These are phyloP conservation scores for Gynandropsis gynandra DNA, from an alignment of 345 rosid species.

Conservation along the genomic window DNA sequence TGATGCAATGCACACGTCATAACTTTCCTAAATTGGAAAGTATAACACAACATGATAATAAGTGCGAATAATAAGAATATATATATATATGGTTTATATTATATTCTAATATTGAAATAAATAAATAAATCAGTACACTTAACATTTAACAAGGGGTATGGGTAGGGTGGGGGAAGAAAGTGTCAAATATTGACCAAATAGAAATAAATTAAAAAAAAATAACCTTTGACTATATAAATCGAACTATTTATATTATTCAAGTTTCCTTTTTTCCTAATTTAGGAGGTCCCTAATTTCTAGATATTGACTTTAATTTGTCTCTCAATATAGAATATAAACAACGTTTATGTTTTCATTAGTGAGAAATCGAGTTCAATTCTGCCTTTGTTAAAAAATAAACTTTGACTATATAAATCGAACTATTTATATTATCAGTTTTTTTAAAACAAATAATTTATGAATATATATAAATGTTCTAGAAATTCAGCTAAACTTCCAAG, in stretches of 20 bases:
- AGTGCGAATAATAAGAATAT: too few species aligned
- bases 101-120: too few species aligned
- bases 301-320: constrained; percentile 4
- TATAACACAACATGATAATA: too few species aligned
- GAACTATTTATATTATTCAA: background rate
- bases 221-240: constrained; percentile 25
- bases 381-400: constrained; percentile 12
- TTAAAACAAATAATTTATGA: background rate
- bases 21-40: too few species aligned
- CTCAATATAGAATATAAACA: background rate
- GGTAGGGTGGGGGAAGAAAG: constrained; percentile 20
- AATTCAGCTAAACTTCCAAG: background rate
- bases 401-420: constrained; percentile 24
- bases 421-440: background rate
- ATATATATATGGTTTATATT: too few species aligned
- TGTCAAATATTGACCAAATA: constrained; percentile 26
- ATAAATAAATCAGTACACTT: constrained; percentile 22
- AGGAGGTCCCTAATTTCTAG: constrained; percentile 17
- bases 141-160: constrained; percentile 34
- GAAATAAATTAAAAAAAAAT: constrained; percentile 19
- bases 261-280: constrained; percentile 2
- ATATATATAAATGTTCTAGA: background rate
- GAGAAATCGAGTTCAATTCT: background rate
- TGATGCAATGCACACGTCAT: too few species aligned
- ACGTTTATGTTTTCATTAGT: background rate